These are phyloP conservation scores for Neurospora tetraspora DNA, from an alignment of 495 filamentous ascomycete genomes.

Conservation along the genomic window DNA sequence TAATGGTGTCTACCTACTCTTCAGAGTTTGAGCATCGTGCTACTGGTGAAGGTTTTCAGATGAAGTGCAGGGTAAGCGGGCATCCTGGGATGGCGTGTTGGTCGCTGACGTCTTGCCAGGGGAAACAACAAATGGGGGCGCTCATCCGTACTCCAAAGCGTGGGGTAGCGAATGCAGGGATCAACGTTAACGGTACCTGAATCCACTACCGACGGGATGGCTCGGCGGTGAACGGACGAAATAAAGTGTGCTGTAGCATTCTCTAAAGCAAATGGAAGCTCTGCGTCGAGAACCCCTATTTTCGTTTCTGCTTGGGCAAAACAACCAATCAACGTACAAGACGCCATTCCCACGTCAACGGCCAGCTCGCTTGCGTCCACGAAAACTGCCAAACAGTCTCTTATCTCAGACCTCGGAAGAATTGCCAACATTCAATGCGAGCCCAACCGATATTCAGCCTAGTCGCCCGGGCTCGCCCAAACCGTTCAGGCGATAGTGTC, in stretches of 20 bases:
- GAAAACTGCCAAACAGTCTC: background rate
- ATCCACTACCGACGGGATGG: background rate
- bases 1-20: background rate
- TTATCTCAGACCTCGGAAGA: background rate
- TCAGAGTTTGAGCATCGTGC: background rate
- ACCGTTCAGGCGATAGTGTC: background rate
- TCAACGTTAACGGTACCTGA: background rate
- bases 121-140: background rate
- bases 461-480: background rate
- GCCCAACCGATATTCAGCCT: background rate
- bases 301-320: background rate
- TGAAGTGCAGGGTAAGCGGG: background rate
- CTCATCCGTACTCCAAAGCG: background rate
- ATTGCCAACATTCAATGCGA: background rate
- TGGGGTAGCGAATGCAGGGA: background rate
- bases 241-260: background rate
- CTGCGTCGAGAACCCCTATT: background rate
- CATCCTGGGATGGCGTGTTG: background rate
- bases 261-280: background rate
- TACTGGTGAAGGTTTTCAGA: background rate
- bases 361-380: background rate
- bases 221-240: background rate
- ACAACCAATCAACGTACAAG: background rate
- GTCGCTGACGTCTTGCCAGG: background rate
- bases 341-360: background rate